A percentile compares a stretch with the other conserved stretches of the same genome.
These are phyloP conservation scores for Apiospora arundinis DNA, from an alignment of 2,329 filamentous ascomycete genomes.

Conservation along the genomic window DNA sequence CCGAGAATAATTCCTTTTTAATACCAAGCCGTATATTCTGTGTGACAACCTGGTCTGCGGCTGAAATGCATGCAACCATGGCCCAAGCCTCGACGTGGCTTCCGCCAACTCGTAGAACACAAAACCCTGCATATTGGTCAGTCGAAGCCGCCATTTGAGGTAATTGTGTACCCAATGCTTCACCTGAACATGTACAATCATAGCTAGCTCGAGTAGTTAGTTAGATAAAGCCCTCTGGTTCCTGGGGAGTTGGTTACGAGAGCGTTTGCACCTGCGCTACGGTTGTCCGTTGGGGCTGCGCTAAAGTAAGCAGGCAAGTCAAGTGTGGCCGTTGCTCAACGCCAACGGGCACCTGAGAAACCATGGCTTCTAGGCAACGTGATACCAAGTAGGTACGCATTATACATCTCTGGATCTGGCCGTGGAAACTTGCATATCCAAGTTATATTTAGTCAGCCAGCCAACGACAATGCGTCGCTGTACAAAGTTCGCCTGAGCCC, in stretches of 20 bases:
- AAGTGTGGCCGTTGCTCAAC: background rate
- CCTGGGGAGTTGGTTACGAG: background rate
- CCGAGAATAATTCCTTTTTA: background rate
- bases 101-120: background rate
- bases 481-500: background rate
- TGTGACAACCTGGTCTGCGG: background rate
- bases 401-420: background rate
- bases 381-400: background rate
- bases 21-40: background rate
- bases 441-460: background rate
- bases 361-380: background rate
- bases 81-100: conserved; percentile 1
- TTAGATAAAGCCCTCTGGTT: background rate
- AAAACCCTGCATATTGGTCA: background rate
- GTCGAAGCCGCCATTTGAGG: background rate
- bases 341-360: background rate
- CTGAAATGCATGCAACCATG: conserved; percentile 6
- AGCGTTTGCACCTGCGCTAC: background rate
- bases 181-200: background rate
- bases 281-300: conserved; percentile 8
- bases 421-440: background rate
- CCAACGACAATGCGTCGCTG: background rate
- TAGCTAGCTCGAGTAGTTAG: background rate
- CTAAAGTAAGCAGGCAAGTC: background rate
- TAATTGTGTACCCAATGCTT: background rate